Evolutionary conservation across 2,329 filamentous ascomycete species (phyloP), one percentile per base, ranked within the genome.

Genomic region (Xylaria sp.): DNA sequence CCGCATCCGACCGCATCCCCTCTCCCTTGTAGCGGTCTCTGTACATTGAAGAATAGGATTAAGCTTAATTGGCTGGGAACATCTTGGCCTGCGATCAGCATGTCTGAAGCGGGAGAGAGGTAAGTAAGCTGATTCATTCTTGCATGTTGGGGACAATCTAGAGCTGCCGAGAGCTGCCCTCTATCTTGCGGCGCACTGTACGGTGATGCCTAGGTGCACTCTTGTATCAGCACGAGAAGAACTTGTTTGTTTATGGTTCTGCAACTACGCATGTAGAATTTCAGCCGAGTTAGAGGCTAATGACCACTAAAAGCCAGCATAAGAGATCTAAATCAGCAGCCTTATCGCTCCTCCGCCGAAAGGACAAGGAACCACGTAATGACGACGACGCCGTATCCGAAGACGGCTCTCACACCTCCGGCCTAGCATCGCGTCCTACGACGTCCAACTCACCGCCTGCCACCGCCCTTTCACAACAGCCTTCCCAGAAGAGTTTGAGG

Each of bases 271-370:
- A 12, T 21, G 17, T 25, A 14, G 11, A n/a, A 21, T 14, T 37
- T 25, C 42, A 43, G n/a, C 12, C 15, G 37, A 52, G 37, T 53
- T 53, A 50, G 23, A 42, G 31, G 57, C 61, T 71, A 61, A 67
- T 52, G n/a, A n/a, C n/a, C 28, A 51, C 23, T 38, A 38, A 21
- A 77, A 79, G 75, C 65, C 71, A 73, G 67, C 84, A 85, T 71
- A 84, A 82, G 76, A 83, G 82, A 64, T 84, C 84, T 60, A 87
- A 83, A 73, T 86, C 82, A 42, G 78, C 79, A 53, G 79, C 83
- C 49, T 75, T 87, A 67, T 79, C 84, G 73, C 73, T 88, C 72
- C 75, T 88, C 73, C 79, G 84, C 64, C 81, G 83, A 66, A 83
- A 79, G 70, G 82, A 84, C 57, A 72, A 67, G 61, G 71, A 73